A percentile compares a stretch with the other conserved stretches of the same genome.
Conservation (phyloP, 805 yeast species). For the Yarrowia osloensis region DNA sequence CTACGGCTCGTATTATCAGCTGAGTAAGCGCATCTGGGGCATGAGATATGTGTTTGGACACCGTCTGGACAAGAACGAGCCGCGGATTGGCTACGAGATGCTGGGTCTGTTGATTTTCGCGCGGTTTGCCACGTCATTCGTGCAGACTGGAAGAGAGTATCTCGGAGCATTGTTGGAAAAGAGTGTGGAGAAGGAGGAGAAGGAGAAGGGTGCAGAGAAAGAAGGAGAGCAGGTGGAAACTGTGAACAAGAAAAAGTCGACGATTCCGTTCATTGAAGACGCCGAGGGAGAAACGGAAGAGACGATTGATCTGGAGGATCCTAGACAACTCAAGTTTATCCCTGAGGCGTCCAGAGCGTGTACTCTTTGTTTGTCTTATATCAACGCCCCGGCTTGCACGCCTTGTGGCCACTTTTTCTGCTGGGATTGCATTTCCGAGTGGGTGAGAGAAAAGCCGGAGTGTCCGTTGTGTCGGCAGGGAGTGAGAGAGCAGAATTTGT, state of each 20-base stretch:
- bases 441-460: constrained; percentile 85
- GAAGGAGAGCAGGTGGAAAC: background rate
- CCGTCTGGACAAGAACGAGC: constrained; percentile 39
- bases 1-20: constrained; percentile 75
- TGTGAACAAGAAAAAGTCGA: constrained; percentile 32
- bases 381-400: constrained; percentile 82
- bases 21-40: constrained; percentile 77
- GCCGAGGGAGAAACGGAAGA: constrained; percentile 30
- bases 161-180: background rate
- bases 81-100: constrained; percentile 60
- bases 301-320: constrained; percentile 51
- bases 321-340: constrained; percentile 61
- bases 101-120: constrained; percentile 52
- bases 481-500: constrained; percentile 60
- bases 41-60: constrained; percentile 64
- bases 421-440: constrained; percentile 85
- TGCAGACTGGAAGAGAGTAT: constrained; percentile 6
- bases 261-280: constrained; percentile 31
- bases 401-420: constrained; percentile 93
- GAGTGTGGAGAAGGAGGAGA: background rate
- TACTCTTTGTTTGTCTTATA: constrained; percentile 76
- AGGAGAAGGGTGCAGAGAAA: background rate
- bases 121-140: constrained; percentile 35
- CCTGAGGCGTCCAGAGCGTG: constrained; percentile 73
- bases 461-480: constrained; percentile 88